Evolutionary conservation across 2,329 filamentous ascomycete species (phyloP), one percentile per base, ranked within the genome.

Genomic region (Penicillium sp.): DNA sequence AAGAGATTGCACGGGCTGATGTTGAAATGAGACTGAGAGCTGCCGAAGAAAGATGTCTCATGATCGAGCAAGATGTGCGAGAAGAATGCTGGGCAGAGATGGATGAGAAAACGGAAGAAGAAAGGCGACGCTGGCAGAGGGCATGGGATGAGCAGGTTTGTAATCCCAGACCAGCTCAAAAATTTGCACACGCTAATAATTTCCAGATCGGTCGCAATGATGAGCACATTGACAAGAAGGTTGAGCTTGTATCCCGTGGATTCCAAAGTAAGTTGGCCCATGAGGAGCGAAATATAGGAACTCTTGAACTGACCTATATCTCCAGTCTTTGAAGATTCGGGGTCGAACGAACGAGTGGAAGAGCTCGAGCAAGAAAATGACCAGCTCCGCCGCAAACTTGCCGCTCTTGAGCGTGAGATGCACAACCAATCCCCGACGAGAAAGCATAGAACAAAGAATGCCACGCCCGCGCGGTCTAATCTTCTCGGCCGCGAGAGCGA

Each of bases 41-140:
- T 4, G 86, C 83, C 1, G 83, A 86, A 69, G 79, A 82, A 52
- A 80, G 79, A 65, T 81, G 90, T 76, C 84, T 90, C 43, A 86
- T 90, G 51, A 79, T 96, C 13, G 94, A 99, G 72, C 87, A 90
- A 66, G 88, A 89, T 6, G 85, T 97, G 31, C 87, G 94, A 23
- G 93, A 97, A 69, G 93, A 97, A 65, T 93, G 93, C 66, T 93
- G 87, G 65, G 81, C 79, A 2, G 94, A 97, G 69, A 96, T 96
- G 79, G 94, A 99, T 69, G 80, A 84, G 58, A 84, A 86, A 12
- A 82, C 97, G 47, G 84, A 86, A 21, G 78, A 87, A 13, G 92
- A 97, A 72, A 85, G 90, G 73, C 82, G 84, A 10, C 82, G 90
- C n/a, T 97, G 91, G 89, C 89, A 93, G 70, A 84, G 83, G 0